Percentiles rank a stretch among this genome's conserved stretches.
These are phyloP conservation scores for Barnettozyma sucrosica DNA, from an alignment of 805 yeast genomes.

Conservation along the genomic window DNA sequence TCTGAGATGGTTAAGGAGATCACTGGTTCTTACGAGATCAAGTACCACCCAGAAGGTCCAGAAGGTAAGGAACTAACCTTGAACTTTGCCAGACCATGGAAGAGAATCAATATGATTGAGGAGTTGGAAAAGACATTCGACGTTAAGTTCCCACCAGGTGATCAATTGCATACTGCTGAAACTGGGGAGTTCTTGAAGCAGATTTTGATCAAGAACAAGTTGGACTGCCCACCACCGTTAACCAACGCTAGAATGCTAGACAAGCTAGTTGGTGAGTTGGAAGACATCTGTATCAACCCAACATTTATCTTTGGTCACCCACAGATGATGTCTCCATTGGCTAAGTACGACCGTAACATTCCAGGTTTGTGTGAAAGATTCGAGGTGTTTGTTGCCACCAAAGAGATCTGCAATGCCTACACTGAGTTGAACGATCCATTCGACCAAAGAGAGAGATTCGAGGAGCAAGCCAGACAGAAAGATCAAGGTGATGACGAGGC, in stretches of 20 bases:
- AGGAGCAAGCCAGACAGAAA: constrained; percentile 98
- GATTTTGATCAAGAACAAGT: constrained; percentile 67
- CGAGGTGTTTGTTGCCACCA: constrained; percentile 97
- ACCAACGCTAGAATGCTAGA: constrained; percentile 99
- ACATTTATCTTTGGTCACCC: constrained; percentile 98
- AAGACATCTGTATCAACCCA: constrained; percentile 92
- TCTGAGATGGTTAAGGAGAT: constrained; percentile 96
- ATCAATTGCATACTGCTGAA: constrained; percentile 87
- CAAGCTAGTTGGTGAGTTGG: constrained; percentile 94
- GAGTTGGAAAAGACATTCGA: constrained; percentile 82
- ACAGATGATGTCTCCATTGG: constrained; percentile 99
- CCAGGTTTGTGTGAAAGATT: constrained; percentile 98
- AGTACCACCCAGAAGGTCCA: constrained; percentile 93
- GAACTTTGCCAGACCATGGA: constrained; percentile 96
- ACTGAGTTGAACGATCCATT: constrained; percentile 98
- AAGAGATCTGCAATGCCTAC: constrained; percentile 97
- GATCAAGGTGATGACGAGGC: constrained; percentile 99
- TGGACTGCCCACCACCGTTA: constrained; percentile 86
- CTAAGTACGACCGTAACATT: constrained; percentile 85
- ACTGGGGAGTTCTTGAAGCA: constrained; percentile 86
- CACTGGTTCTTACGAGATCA: constrained; percentile 80
- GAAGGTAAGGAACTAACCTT: constrained; percentile 71
- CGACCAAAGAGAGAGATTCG: constrained; percentile 95
- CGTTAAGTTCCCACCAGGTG: constrained; percentile 94
- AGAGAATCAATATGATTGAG: constrained; percentile 95